Evolutionary conservation across 805 yeast species (phyloP), one percentile per base, ranked within the genome.

Genomic region (Ogataea chonburiensis): DNA sequence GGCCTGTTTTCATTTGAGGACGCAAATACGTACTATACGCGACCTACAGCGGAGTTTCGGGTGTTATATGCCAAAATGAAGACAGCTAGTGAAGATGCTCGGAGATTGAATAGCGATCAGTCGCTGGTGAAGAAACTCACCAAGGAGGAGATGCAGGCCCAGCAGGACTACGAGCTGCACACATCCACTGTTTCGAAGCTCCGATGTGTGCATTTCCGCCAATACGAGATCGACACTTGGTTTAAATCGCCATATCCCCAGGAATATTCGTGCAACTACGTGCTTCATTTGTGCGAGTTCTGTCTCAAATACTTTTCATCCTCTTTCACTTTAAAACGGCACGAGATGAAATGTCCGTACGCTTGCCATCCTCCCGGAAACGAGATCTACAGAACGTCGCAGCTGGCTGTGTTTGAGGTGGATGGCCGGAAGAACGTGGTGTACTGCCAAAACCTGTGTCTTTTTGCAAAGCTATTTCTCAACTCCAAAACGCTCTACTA

Each of bases 181-280:
- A 50, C 47, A 15, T 53, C 49, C 38, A 56, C 52, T 24, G 52
- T 61, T 34, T 64, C 73, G 16, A 68, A 71, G 40, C 72, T 84
- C 26, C 69, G 73, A 31, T 75, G 74, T 38, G 79, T 89, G 16
- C 87, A 80, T 49, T 78, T 89, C 46, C 75, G 87, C 22, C 72
- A 73, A 28, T 75, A 63, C 57, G 88, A 83, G 55, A 85, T 93
- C 17, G 84, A 82, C 42, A 86, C 96, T 0, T 87, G 97, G 96
- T 89, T 85, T 60, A 76, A 85, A 3, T 80, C 96, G 0, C 98
- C 98, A 1, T 93, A 86, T 55, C 97, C 98, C 0, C 88, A 84
- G 42, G 93, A 86, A 52, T 86, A 79, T 52, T 75, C 86, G 26
- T 70, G 70, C 19, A 73, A 78, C 29, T 66, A 67, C 26, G 71